These are phyloP conservation scores for Wickerhamiella slavikovae DNA, from an alignment of 805 yeast genomes.

Conservation along the genomic window DNA sequence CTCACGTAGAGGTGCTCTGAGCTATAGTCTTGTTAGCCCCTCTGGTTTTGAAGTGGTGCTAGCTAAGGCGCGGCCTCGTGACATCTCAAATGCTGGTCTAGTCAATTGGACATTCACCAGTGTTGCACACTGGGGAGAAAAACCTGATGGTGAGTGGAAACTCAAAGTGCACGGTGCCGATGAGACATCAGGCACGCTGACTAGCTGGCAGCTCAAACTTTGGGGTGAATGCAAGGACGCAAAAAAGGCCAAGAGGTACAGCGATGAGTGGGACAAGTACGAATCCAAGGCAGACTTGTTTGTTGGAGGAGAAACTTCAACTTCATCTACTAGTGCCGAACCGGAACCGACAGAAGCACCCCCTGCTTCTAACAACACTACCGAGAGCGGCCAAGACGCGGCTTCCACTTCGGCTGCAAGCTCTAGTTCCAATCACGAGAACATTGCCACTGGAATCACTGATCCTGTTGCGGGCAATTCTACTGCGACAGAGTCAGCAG, in stretches of 20 bases:
- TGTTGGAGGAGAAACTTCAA: constrained; percentile 1
- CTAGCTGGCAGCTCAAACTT: constrained; percentile 55
- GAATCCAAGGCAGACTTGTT: constrained; percentile 5
- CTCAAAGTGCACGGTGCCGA: constrained; percentile 33
- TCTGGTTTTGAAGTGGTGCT: constrained; percentile 49
- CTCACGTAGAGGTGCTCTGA: constrained; percentile 45
- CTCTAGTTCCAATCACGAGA: no score
- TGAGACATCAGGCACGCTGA: constrained; percentile 21
- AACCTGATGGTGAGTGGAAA: constrained; percentile 66
- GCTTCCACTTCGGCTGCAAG: no score
- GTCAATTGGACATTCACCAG: constrained; percentile 80
- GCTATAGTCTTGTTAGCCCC: constrained; percentile 52
- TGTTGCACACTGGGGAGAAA: constrained; percentile 96
- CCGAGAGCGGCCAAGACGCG: no score
- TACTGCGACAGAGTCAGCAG: no score
- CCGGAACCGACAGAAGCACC: neutral
- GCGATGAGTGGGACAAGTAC: constrained; percentile 12
- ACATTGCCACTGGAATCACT: no score
- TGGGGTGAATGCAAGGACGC: constrained; percentile 67
- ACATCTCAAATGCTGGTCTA: constrained; percentile 38
- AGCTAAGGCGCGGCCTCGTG: constrained; percentile 46
- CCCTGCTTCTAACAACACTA: neutral
- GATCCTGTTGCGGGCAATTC: no score
- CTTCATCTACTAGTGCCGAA: neutral
- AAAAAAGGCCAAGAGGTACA: constrained; percentile 33